Base-by-base conservation (phyloP, 495 filamentous ascomycete genomes). In the Podospora australis region DNA sequence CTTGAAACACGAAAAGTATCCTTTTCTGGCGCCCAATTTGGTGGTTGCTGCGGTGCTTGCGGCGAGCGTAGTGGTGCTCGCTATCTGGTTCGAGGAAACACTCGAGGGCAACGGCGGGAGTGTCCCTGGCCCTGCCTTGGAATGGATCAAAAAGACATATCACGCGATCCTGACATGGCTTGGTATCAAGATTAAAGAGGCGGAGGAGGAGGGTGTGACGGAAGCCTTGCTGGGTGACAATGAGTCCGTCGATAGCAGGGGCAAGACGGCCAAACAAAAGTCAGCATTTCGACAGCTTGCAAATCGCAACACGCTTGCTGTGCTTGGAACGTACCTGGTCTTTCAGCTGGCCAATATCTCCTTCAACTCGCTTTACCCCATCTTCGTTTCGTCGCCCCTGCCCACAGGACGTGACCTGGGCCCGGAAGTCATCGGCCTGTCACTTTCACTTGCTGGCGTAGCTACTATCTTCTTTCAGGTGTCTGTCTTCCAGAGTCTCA, bases 401-500 rank as follows among this genome's bases (percentile, higher is more conserved):
- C 92, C 92, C 0, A 80, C 78, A 0, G 92, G 92, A 16, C 81
- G 94, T 30, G 68, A 75, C 0, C 74, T 96, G 0, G 79, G 77
- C 0, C 86, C 94, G 0, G 74, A 80, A 30, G 86, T 86, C 34
- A 94, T 98, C 30, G 92, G 92, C 0, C 70, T 96, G 2, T 84
- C 86, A 0, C 73, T 97, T 32, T 89, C 88, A 0, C 86, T 96
- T 56, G 84, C 90, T 2, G 89, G 92, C 1, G 60, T 80, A 8
- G 80, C 87, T 8, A 90, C 89, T 0, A 96, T 98, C 19, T 52
- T 90, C 2, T 96, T 96, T 65, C 92, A 97, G 63, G 70, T 94
- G 4, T 83, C 82, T 44, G 64, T 94, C 4, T 97, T 95, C 56
- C 83, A 84, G 32, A 80, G 74, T 23, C 63, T 97, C 17, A 81